A percentile compares a stretch with the other conserved stretches of the same genome.
These are phyloP conservation scores for Perkinsus marinus DNA, from an alignment of 169 alveolate species.

Conservation along the genomic window DNA sequence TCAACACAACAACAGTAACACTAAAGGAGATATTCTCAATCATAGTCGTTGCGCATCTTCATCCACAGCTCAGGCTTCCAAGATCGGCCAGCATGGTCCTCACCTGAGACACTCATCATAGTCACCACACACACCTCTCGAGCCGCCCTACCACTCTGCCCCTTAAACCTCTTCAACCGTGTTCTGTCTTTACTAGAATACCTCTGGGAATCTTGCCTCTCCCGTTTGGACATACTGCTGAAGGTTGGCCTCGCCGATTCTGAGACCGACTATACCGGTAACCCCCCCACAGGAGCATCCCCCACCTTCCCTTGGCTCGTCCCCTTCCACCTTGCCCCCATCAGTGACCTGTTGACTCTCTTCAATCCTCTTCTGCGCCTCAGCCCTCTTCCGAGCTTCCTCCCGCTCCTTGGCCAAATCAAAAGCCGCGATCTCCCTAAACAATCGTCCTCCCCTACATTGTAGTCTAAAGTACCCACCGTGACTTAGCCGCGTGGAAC, in stretches of 20 bases:
- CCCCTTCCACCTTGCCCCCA: background rate
- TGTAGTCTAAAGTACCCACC: background rate
- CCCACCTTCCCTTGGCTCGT: background rate
- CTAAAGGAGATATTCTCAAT: background rate
- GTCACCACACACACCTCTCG: background rate
- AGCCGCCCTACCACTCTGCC: background rate
- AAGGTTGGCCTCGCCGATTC: background rate
- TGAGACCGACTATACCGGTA: background rate
- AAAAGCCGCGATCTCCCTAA: background rate
- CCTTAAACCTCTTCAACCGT: background rate
- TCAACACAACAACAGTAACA: background rate
- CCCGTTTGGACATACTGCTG: background rate
- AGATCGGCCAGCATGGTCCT: background rate
- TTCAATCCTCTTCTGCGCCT: background rate
- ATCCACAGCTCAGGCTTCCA: background rate
- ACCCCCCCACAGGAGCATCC: background rate
- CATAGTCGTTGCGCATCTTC: background rate
- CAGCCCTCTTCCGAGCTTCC: background rate
- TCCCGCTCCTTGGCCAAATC: background rate
- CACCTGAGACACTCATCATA: background rate
- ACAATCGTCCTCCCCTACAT: too few relatives aligned
- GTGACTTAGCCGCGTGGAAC: background rate
- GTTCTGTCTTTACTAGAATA: background rate
- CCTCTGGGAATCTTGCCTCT: background rate
- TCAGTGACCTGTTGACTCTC: background rate